Base-by-base conservation (phyloP, 306 rosid species). In the Begonia peltatifolia region DNA sequence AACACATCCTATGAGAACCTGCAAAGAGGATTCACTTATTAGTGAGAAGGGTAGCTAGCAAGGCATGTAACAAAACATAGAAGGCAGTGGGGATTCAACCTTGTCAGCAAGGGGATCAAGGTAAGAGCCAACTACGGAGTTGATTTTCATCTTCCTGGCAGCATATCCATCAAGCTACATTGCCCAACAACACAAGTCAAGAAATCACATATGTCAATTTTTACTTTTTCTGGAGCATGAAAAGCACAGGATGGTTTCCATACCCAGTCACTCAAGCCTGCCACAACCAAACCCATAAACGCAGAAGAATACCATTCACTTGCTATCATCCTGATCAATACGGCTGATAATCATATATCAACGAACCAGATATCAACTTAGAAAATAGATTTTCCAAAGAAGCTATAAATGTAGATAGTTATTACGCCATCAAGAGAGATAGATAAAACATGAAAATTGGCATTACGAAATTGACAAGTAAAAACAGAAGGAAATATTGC, bases 81-180 rank as follows among this genome's bases (percentile, higher is more conserved):
- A 12, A n/a, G 9, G 12, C 42, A 35, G 14, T 50, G 14, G 12
- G 10, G 12, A 49, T 9, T 18, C 53, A 61, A 80, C 97, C 95
- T 90, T 90, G 64, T 90, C 97, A 46, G 97, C 97, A 47, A 90
- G 85, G 50, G 97, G 97, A 73, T 85, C 97, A 57, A 90, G 92
- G 67, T 90, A 90, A 25, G 95, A 90, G 59, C 97, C 97, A 56
- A 85, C 97, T 25, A 90, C 95, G 58, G 97, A 90, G 66, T 80
- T 78, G 12, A 83, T 85, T 69, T 68, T 84, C 97, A 90, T 78
- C 76, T 76, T 83, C 79, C 97, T 78, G 18, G 95, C 94, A 53
- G 76, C 50, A 52, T 80, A 80, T 46, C 97, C 97, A 69, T 90
- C 97, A 51, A 90, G 69, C 97, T 90, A 66, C 54, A 68, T 55